Percentiles rank a stretch among this genome's conserved stretches.
Conservation (phyloP, 2,329 filamentous ascomycete species). For the Alternaria triticimaculans region DNA sequence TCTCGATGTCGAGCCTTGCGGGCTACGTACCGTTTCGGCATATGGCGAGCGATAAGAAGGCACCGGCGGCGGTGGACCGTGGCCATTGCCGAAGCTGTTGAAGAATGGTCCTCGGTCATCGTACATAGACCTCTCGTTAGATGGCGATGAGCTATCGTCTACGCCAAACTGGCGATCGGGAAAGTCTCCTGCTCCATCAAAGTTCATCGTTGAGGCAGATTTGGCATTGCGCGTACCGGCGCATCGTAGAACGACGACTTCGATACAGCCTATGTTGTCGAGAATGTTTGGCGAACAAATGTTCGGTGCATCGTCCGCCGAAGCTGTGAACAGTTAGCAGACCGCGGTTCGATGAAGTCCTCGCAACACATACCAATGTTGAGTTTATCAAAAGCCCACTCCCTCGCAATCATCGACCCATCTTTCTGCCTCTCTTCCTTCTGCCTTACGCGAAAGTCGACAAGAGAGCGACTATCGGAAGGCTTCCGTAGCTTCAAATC, state of each 20-base stretch:
- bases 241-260: conserved; percentile 57
- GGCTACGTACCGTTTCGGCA: conserved; percentile 15
- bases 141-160: conserved; percentile 15
- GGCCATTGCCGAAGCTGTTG: not conserved
- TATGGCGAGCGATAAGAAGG: conserved; percentile 22
- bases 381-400: conserved; percentile 61
- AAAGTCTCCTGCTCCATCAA: conserved; percentile 37
- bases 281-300: conserved; percentile 40
- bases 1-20: conserved; percentile 4
- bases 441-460: conserved; percentile 60
- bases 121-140: conserved; percentile 9
- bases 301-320: conserved; percentile 47
- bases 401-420: conserved; percentile 57
- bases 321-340: conserved; percentile 37
- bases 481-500: conserved; percentile 46
- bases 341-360: accelerated
- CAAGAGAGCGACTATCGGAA: conserved; percentile 43
- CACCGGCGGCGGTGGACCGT: conserved; percentile 7
- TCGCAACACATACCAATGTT: conserved; percentile 51
- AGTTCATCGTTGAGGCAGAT: conserved; percentile 28
- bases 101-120: conserved; percentile 24
- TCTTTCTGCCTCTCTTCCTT: conserved; percentile 59
- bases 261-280: conserved; percentile 55
- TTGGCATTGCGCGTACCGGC: conserved; percentile 33
- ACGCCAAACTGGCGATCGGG: conserved; percentile 18